Conservation (phyloP, 805 yeast genomes). For the Starmerella geochares region DNA sequence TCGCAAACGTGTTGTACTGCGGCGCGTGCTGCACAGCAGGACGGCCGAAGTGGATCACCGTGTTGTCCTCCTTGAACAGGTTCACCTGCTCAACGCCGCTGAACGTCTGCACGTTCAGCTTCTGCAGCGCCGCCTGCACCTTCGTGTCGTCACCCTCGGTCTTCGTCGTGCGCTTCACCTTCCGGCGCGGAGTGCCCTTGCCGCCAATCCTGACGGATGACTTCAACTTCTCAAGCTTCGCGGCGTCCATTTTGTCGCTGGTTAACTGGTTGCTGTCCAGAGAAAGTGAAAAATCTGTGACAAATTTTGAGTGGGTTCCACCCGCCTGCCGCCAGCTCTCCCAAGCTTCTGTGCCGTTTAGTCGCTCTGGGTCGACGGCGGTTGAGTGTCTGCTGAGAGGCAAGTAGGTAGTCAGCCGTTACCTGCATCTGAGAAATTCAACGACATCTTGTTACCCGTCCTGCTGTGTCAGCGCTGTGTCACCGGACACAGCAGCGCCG, state of each 20-base stretch:
- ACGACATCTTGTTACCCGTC: no score
- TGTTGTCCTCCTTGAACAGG: conserved; percentile 94
- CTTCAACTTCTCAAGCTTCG: conserved; percentile 77
- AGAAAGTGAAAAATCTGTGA: conserved; percentile 16
- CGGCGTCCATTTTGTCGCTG: conserved; percentile 52
- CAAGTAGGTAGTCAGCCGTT: no score
- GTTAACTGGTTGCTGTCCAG: not conserved
- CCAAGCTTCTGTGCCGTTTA: not conserved
- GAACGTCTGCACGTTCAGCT: conserved; percentile 78
- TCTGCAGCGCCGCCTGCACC: conserved; percentile 77
- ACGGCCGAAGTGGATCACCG: conserved; percentile 89
- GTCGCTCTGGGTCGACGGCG: no score
- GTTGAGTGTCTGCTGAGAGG: no score
- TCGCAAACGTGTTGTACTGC: conserved; percentile 81
- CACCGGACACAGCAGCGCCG: no score
- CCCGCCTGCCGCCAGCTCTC: not conserved
- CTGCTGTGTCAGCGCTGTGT: no score
- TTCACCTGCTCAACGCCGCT: conserved; percentile 93
- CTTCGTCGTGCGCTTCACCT: conserved; percentile 60
- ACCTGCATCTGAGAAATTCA: no score
- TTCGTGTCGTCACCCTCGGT: conserved; percentile 71
- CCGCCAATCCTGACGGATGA: conserved; percentile 56
- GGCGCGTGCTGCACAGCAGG: conserved; percentile 93
- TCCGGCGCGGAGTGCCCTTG: conserved; percentile 67
- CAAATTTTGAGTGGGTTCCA: conserved; percentile 18